Conservation (phyloP, 116 monocot genomes). For the Posidonia oceanica region DNA sequence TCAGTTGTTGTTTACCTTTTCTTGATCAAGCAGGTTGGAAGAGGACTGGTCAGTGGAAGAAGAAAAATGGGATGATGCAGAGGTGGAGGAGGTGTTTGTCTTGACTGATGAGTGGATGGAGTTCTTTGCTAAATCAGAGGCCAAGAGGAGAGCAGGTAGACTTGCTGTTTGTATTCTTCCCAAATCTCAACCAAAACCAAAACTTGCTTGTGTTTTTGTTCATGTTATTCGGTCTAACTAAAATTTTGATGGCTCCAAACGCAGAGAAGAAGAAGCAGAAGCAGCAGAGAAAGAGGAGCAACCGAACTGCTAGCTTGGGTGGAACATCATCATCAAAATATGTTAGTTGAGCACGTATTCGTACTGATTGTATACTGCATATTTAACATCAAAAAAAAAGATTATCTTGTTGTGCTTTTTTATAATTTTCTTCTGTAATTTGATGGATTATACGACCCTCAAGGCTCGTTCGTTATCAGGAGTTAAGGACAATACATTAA, state of each 20-base stretch:
- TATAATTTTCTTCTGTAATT: background rate
- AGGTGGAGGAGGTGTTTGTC: conserved; percentile 47
- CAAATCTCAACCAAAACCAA: background rate
- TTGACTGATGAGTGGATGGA: conserved; percentile 83
- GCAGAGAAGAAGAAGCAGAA: background rate
- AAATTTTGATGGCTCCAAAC: background rate
- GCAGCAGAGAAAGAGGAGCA: background rate
- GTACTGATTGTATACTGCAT: background rate
- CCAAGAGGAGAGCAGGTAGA: conserved; percentile 49
- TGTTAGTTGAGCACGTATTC: background rate
- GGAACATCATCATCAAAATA: no score
- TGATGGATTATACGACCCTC: background rate
- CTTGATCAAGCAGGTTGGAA: background rate
- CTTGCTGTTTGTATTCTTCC: background rate
- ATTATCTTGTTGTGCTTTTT: background rate
- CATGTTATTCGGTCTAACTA: background rate
- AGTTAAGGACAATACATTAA: no score
- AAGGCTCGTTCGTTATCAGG: no score
- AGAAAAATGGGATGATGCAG: conserved; percentile 18
- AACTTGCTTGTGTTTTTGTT: background rate
- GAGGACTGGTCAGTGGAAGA: background rate
- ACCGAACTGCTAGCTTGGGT: background rate
- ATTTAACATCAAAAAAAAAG: background rate
- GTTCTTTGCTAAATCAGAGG: conserved; percentile 85
- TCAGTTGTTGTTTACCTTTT: background rate